Base-by-base conservation (phyloP, 768 basidiomycete genomes). In the Cyclocybe aegerita region DNA sequence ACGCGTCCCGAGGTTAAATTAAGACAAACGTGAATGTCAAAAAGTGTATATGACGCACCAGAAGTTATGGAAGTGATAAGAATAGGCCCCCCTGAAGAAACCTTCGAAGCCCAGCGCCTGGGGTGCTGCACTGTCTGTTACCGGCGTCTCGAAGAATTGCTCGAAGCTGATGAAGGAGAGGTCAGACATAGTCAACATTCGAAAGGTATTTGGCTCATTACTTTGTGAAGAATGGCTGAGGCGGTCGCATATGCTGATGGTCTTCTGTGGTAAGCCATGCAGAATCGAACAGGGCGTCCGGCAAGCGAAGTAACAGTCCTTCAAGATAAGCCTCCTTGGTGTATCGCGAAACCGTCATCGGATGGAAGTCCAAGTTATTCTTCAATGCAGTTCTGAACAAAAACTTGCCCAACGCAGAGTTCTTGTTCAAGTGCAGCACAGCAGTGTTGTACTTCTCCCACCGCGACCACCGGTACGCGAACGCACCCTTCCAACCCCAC, bases 401-500 rank as follows among this genome's bases (percentile, higher is more conserved):
- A 72, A 98, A 95, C 49, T 86, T 88, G 30, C 93, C 95, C 12
- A 99, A 70, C 7, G 96, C 95, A 4, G 91, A 94, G 14, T 83
- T 82, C 66, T 91, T 94, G 80, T 96, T 93, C 74, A 99, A 76
- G 64, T 87, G 91, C 52, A 99, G 78, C 9, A 98, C 93, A 2
- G 97, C 95, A 9, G 96, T 98, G 75, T 98, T 98, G 69, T 98
- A 98, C 65, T 87, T 90, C 61, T 89, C 83, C 54, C 95, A 73
- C 42, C 92, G 85, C 15, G 90, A 92, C 96, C 96, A 99, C 2
- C 96, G 80, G 66, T 98, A 98, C 7, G 96, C 95, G 60, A 97
- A 99, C 12, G 94, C 93, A 35, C 95, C 95, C 60, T 87, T 84
- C 88, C 91, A 97, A 29, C 92, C 93, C 93, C 93, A 98, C 4